Base-by-base conservation (phyloP, 1,139 yeast genomes). In the Magnusiomyces suaveolens region DNA sequence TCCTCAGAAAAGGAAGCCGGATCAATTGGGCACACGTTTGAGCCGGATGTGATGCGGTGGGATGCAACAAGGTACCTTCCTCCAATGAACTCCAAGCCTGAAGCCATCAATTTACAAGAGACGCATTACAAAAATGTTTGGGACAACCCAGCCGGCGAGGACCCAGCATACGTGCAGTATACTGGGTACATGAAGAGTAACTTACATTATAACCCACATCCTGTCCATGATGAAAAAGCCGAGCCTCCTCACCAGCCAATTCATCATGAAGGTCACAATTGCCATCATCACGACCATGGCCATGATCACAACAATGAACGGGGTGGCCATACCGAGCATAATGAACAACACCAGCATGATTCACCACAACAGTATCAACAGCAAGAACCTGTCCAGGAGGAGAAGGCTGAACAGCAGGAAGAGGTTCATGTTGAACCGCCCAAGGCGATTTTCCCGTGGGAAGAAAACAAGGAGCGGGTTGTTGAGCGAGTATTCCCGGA, bases 31-130 rank as follows among this genome's bases (percentile, higher is more conserved):
- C 38, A 57, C 51, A 61, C 69, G 4, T 62, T 72, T 48, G 59
- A 57, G 39, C 69, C 70, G 1, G 63, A 63, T 36, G 57, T 63
- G 20, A 58, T 64, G 52, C 63, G 67, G 44, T 76, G 80, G 80
- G 72, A 76, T 54, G 75, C 79, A 0, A 64, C 72, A 1, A 59
- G 58, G 46, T 70, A 67, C 50, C 70, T 67, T 24, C 80, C 80
- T 6, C 76, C 79, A 24, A 60, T 63, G 32, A 60, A 62, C 46
- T 66, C 73, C 2, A 60, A 55, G 39, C 75, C 78, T 4, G 78
- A 76, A 59, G 79, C 77, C 2, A 66, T 64, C 1, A 53, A 55
- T 10, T 63, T 75, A 49, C 53, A 56, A 26, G 55, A 64, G 21
- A 55, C 59, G 21, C 55, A 55, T 20, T 60, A 63, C 43, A 55